A percentile compares a stretch with the other conserved stretches of the same genome.
Evolutionary conservation across 805 yeast species (phyloP).

Genomic region (Saccharomyces paradoxus): DNA sequence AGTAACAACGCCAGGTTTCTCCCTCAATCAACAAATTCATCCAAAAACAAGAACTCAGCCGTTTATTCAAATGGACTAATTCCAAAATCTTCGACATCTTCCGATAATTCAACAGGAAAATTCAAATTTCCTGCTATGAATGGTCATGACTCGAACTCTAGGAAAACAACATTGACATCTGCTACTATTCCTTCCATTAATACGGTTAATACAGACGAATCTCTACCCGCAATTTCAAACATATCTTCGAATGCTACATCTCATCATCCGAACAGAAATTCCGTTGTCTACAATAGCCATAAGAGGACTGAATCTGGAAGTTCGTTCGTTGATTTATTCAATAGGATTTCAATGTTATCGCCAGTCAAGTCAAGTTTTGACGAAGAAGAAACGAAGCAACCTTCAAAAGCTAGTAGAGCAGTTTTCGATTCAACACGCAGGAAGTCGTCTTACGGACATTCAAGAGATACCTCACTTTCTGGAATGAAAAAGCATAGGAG

Average conservation of each 20-base stretch:
- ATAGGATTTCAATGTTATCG: constrained; percentile 25
- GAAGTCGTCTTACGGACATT: background rate
- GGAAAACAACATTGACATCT: background rate
- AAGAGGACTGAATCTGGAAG: constrained; percentile 27
- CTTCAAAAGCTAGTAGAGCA: constrained; percentile 2
- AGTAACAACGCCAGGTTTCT: background rate
- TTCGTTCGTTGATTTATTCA: constrained; percentile 30
- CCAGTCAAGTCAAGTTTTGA: constrained; percentile 5
- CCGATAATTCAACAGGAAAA: background rate
- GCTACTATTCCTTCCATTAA: background rate
- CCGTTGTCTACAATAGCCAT: constrained; percentile 19
- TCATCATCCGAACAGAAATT: constrained; percentile 7
- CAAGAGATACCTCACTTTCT: constrained; percentile 6
- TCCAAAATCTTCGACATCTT: background rate
- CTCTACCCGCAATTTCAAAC: background rate
- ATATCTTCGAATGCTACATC: background rate
- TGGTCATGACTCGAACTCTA: background rate
- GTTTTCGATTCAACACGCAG: background rate
- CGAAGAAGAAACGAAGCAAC: background rate
- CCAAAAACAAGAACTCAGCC: constrained; percentile 3
- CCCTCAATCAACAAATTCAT: background rate
- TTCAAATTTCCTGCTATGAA: constrained; percentile 3
- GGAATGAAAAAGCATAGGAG: constrained; percentile 41
- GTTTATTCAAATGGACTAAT: background rate
- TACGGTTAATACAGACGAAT: background rate